Conservation (phyloP, 2,329 filamentous ascomycete species). For the Geosmithia flava region DNA sequence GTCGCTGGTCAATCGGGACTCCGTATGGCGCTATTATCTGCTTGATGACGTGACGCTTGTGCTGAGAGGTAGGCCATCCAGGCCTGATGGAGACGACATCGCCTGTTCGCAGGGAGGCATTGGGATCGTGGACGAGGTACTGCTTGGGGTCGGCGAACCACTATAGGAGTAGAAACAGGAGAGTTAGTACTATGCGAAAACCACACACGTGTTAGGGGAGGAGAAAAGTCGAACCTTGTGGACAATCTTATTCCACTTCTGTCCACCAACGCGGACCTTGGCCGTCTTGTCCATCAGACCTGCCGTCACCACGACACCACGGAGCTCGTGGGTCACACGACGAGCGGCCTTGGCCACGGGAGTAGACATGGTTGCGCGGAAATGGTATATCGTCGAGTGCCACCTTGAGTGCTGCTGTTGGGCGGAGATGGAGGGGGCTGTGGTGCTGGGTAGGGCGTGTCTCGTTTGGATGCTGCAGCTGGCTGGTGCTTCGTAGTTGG, state of each 20-base stretch:
- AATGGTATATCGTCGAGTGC: not conserved
- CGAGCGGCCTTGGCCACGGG: constrained; percentile 27
- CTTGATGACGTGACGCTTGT: constrained; percentile 63
- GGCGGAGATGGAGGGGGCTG: not conserved
- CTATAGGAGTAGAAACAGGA: constrained; percentile 31
- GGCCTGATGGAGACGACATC: constrained; percentile 63
- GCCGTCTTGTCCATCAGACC: constrained; percentile 70
- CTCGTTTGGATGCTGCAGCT: not conserved
- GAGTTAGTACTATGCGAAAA: not conserved
- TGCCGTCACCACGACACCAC: constrained; percentile 64
- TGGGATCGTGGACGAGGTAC: constrained; percentile 68
- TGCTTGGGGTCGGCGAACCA: constrained; percentile 50
- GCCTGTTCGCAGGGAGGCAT: constrained; percentile 57
- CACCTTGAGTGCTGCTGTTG: not conserved
- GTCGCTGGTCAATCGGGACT: constrained; percentile 47
- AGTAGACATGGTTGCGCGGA: constrained; percentile 20
- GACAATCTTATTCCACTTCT: constrained; percentile 60
- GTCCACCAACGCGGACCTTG: constrained; percentile 60
- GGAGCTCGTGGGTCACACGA: constrained; percentile 36
- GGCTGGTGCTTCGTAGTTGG: not conserved
- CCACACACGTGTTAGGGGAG: not conserved
- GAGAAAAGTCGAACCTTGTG: constrained; percentile 48
- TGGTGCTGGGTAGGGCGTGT: not conserved
- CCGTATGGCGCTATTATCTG: constrained; percentile 61
- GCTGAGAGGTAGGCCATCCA: constrained; percentile 51